These are phyloP conservation scores for Lablab purpureus DNA, from an alignment of 306 rosid species.

Conservation along the genomic window DNA sequence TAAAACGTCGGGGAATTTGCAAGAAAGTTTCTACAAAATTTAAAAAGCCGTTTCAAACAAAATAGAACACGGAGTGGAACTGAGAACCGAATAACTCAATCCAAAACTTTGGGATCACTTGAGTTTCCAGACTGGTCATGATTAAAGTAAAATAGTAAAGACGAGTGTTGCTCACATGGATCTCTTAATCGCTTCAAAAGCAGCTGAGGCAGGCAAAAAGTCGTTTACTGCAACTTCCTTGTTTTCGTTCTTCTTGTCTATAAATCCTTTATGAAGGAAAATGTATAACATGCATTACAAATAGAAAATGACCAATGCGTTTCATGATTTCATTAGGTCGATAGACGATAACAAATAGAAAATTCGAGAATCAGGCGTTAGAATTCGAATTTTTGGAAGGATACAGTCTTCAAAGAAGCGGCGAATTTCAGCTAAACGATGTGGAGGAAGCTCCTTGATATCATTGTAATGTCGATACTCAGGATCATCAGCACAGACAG, in stretches of 20 bases:
- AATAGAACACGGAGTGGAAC: not conserved
- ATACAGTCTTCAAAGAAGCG: conserved; percentile 98
- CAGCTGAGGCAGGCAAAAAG: conserved; percentile 85
- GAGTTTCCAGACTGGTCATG: not conserved
- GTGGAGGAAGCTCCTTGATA: conserved; percentile 97
- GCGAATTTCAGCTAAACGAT: conserved; percentile 94
- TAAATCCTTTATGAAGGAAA: conserved; percentile 58
- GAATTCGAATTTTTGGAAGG: conserved; percentile 50
- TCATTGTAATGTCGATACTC: conserved; percentile 90
- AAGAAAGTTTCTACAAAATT: not conserved
- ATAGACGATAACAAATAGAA: not conserved
- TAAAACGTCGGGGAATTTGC: not conserved
- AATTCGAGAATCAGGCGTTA: not conserved
- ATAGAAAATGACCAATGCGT: not conserved
- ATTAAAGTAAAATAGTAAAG: conserved; percentile 1
- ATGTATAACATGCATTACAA: not conserved
- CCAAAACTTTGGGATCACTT: conserved; percentile 5
- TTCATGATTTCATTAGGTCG: not conserved
- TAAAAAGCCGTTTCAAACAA: not conserved
- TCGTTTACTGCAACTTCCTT: conserved; percentile 93
- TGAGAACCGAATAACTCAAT: not conserved
- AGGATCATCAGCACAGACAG: conserved; percentile 98
- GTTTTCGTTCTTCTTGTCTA: conserved; percentile 93
- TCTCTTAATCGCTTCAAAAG: conserved; percentile 73
- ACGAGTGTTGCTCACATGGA: conserved; percentile 72